Evolutionary conservation across 768 basidiomycete genomes (phyloP).

Genomic region (Serendipita sp.): DNA sequence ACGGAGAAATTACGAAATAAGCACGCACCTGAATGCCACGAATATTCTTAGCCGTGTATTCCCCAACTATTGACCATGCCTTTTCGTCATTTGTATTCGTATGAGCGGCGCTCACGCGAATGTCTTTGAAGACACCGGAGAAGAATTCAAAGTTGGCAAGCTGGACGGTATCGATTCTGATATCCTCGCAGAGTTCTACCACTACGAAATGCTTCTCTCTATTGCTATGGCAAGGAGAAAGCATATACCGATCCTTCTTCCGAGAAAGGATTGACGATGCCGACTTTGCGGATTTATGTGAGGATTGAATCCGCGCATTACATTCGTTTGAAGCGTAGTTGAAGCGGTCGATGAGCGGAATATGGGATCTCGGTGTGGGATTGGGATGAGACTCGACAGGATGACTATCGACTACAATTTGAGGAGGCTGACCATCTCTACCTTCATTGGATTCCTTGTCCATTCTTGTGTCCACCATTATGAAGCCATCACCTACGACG

Average conservation of each 20-base stretch:
- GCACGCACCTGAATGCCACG: conserved; percentile 71
- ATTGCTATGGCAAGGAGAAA: conserved; percentile 63
- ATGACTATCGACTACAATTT: neutral
- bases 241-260: conserved; percentile 92
- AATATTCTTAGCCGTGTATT: conserved; percentile 66
- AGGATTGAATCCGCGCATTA: conserved; percentile 76
- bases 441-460: neutral
- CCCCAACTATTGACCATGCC: conserved; percentile 65
- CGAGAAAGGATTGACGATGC: conserved; percentile 69
- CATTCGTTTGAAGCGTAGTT: conserved; percentile 92
- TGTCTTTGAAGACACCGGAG: conserved; percentile 87
- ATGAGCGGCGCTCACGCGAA: conserved; percentile 59
- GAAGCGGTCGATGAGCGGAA: conserved; percentile 74
- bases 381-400: neutral
- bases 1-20: neutral
- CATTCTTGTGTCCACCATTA: neutral
- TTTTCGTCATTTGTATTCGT: conserved; percentile 41
- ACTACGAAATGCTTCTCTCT: conserved; percentile 55
- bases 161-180: conserved; percentile 90
- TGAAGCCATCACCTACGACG: neutral
- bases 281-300: conserved; percentile 71
- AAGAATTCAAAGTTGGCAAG: conserved; percentile 98
- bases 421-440: neutral
- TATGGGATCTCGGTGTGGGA: conserved; percentile 43
- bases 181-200: conserved; percentile 95